phyloP scores from a whole-genome alignment of 2,329 filamentous ascomycete species.

The Alternaria novae-zelandiae region DNA sequence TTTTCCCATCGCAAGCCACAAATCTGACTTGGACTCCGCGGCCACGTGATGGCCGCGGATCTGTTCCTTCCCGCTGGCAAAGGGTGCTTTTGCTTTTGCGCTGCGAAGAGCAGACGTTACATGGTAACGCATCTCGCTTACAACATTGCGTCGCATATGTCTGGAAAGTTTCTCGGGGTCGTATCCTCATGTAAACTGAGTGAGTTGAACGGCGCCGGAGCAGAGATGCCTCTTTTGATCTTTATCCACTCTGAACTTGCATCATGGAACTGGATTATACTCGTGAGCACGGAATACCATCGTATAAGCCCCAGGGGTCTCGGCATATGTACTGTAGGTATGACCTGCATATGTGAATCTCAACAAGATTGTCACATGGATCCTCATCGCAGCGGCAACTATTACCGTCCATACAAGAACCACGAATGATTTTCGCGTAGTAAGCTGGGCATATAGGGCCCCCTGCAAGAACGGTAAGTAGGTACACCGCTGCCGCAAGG shows the following conservation, averaged over 20 bases:
- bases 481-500: background rate
- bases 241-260: background rate
- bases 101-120: background rate
- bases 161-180: background rate
- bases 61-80: background rate
- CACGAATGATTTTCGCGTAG: background rate
- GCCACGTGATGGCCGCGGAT: background rate
- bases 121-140: background rate
- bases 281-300: background rate
- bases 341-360: slow-evolving; percentile 1
- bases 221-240: background rate
- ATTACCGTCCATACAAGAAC: background rate
- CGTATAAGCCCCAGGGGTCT: background rate
- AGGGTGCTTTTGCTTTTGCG: background rate
- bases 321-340: background rate
- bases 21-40: background rate
- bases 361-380: background rate
- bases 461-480: background rate
- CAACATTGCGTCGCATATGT: background rate
- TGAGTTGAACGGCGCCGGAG: slow-evolving; percentile 1
- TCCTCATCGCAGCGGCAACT: background rate
- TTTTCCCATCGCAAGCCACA: background rate
- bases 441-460: background rate
- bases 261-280: background rate
- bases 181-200: background rate